Evolutionary conservation across 352 stramenopile genomes (phyloP).

Genomic region (Phytophthora niederhauseri): DNA sequence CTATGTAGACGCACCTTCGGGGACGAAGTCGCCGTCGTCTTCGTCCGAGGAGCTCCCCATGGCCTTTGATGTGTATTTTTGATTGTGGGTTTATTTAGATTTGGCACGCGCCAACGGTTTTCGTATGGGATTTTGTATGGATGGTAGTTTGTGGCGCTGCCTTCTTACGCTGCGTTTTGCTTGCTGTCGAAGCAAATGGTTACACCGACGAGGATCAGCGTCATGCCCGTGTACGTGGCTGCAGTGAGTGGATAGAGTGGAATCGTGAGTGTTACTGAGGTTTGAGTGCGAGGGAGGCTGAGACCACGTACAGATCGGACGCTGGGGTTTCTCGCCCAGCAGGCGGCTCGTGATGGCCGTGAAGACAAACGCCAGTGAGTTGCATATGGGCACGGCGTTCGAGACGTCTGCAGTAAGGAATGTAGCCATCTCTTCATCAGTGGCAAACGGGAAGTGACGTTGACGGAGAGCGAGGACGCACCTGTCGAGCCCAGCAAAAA

Average conservation of each 20-base stretch:
- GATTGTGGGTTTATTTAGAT: slow-evolving; percentile 10
- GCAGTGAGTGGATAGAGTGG: neutral
- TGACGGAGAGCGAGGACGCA: slow-evolving; percentile 22
- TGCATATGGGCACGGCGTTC: slow-evolving; percentile 88
- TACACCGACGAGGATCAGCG: slow-evolving; percentile 65
- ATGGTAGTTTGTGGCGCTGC: neutral
- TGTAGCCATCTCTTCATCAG: neutral
- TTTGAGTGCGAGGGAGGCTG: no score
- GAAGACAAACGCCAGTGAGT: slow-evolving; percentile 89
- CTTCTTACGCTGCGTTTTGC: neutral
- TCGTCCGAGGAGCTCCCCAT: slow-evolving; percentile 65
- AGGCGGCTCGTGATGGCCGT: slow-evolving; percentile 82
- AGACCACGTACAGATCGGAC: slow-evolving; percentile 61
- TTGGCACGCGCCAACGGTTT: slow-evolving; percentile 6
- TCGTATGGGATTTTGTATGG: slow-evolving; percentile 22
- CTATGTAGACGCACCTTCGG: slow-evolving; percentile 43
- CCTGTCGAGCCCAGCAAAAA: slow-evolving; percentile 77
- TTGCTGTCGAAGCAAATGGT: slow-evolving; percentile 74
- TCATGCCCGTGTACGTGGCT: slow-evolving; percentile 72
- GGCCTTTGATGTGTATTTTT: slow-evolving; percentile 14
- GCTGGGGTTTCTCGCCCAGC: slow-evolving; percentile 73
- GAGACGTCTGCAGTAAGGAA: slow-evolving; percentile 65
- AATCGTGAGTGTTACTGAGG: neutral
- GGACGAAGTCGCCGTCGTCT: slow-evolving; percentile 76
- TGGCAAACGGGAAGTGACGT: neutral